These are phyloP conservation scores for Phytophthora multivora DNA, from an alignment of 352 stramenopile genomes.

Conservation along the genomic window DNA sequence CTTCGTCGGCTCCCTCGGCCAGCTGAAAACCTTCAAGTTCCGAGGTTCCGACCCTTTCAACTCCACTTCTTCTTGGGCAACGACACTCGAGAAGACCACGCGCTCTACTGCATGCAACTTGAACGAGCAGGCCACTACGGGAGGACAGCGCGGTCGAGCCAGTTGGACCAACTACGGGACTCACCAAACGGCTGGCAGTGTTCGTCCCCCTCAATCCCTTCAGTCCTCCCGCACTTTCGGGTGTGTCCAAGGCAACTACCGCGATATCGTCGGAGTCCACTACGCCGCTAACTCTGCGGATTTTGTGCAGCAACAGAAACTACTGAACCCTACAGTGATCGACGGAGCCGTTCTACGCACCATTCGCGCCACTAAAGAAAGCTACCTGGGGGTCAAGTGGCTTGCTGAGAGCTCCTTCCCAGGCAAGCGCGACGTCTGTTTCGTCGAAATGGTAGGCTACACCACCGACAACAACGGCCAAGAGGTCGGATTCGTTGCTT, in stretches of 20 bases:
- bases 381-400: conserved; percentile 54
- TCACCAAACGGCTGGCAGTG: neutral
- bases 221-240: conserved; percentile 48
- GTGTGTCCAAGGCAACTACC: conserved; percentile 44
- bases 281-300: conserved; percentile 39
- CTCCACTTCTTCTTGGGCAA: conserved; percentile 22
- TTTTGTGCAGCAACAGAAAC: conserved; percentile 43
- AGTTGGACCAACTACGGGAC: conserved; percentile 3
- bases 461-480: conserved; percentile 26
- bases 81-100: conserved; percentile 17
- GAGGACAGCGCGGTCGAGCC: neutral
- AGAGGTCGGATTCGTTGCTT: conserved; percentile 41
- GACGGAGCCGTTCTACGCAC: conserved; percentile 41
- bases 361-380: conserved; percentile 26
- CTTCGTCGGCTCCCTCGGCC: conserved; percentile 31
- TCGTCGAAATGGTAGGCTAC: conserved; percentile 48
- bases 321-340: conserved; percentile 40
- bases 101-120: conserved; percentile 13
- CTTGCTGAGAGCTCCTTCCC: conserved; percentile 32
- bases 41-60: conserved; percentile 25
- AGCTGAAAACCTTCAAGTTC: conserved; percentile 44
- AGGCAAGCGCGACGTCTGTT: conserved; percentile 40
- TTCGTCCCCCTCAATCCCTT: conserved; percentile 10
- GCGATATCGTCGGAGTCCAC: conserved; percentile 47
- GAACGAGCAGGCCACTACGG: neutral